Evolutionary conservation across 2,329 filamentous ascomycete genomes (phyloP).

Genomic region (Aspergillus fischeri): DNA sequence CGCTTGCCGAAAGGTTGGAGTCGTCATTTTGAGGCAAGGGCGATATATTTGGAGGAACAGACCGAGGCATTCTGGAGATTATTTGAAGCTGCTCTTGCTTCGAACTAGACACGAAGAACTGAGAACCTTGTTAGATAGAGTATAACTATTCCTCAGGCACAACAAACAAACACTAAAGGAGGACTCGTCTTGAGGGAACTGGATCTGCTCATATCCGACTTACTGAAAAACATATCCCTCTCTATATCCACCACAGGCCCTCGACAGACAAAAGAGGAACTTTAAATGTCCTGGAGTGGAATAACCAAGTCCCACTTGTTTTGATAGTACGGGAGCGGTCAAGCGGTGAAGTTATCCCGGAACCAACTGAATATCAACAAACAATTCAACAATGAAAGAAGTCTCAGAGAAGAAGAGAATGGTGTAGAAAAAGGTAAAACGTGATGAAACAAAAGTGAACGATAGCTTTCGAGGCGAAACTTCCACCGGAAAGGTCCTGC

Average conservation of each 20-base stretch:
- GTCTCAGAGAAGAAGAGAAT: background rate
- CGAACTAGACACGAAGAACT: background rate
- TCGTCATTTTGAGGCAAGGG: slow-evolving; percentile 15
- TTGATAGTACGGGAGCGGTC: background rate
- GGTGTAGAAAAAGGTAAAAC: background rate
- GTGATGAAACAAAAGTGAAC: background rate
- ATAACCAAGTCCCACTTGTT: background rate
- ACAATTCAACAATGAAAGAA: background rate
- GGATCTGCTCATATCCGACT: background rate
- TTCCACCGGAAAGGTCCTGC: background rate
- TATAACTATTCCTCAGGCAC: background rate
- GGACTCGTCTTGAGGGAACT: background rate
- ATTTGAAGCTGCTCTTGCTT: background rate
- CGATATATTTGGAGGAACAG: slow-evolving; percentile 22
- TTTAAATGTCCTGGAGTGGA: background rate
- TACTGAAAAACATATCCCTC: background rate
- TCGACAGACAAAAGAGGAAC: background rate
- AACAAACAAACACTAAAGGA: background rate
- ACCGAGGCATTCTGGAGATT: slow-evolving; percentile 26
- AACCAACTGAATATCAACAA: background rate
- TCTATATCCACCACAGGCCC: background rate
- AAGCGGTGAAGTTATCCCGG: background rate
- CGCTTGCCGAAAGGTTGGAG: slow-evolving; percentile 4
- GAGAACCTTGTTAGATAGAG: background rate
- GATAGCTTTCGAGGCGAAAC: background rate